Evolutionary conservation across 164 flowering plant genomes (phyloP), one percentile per base, ranked within the genome.

Genomic region (Umbilicus rupestris): DNA sequence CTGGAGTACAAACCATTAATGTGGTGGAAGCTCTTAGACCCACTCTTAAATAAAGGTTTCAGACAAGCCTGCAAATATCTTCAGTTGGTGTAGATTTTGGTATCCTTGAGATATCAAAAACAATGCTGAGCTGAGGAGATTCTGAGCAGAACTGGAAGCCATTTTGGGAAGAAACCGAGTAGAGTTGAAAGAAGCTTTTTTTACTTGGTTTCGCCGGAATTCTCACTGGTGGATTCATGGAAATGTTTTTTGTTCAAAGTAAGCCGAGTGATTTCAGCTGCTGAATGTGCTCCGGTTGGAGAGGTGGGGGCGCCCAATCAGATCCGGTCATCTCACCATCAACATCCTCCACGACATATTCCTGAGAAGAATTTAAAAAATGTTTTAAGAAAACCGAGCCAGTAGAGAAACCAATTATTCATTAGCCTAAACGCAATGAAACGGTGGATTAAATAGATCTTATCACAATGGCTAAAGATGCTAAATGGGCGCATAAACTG

Each of bases 321-420:
- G 89, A 77, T 47, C 85, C 96, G 3, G 82, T 78, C 77, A 75
- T 74, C 81, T 94, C 99, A n/a, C 89, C 92, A 67, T 94, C 99
- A 41, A 88, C 96, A 77, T 94, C 99, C 78, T 91, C 97, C n/a
- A 94, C 99, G 3, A 94, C 99, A 65, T 94, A 94, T 69, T 94
- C 99, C 99, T 94, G 71, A 58, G 42, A 19, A 3, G 14, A n/a
- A n/a, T n/a, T n/a, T n/a, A 44, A 33, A 3, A 22, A 64, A 52
- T 7, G 52, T 58, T 30, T 22, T 20, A n/a, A 47, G 2, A 6
- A 37, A 24, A 52, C n/a, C 9, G 15, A 47, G 30, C 8, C 37
- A 0, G 37, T 0, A 3, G 37, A 35, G 7, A 17, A 60, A n/a
- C n/a, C n/a, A n/a, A n/a, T n/a, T n/a, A n/a, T n/a, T n/a, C n/a